Base-by-base conservation (phyloP, 768 basidiomycete species). In the Leccinum variicolor region DNA sequence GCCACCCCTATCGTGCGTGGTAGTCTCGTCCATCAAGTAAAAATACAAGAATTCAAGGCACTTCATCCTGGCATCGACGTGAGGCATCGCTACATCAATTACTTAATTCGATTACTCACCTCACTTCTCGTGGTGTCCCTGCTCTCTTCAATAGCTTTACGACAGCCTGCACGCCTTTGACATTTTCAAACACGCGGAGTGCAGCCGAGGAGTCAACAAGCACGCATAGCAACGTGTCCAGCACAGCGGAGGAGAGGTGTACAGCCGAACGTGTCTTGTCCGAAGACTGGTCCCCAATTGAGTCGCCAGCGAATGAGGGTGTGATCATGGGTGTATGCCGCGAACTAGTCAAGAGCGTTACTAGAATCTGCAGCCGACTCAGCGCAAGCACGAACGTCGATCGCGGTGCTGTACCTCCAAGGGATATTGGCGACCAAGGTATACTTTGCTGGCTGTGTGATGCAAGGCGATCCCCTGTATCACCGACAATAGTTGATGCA, bases 1-100 rank as follows among this genome's bases (percentile, higher is more conserved):
- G 29, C 49, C 46, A 10, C 53, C 60, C 45, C 50, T 56, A 4
- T 62, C 57, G 21, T 62, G 56, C 6, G 75, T 68, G 1, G 82
- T 41, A 41, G 41, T 84, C 68, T 97, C 94, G 58, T 95, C 94
- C 47, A 96, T 78, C 7, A 98, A 79, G 70, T 98, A 98, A 71
- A 95, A 97, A 72, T 96, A 96, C 15, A 98, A 75, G 65, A 97
- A 94, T 69, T 97, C 95, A 17, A 98, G 78, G 60, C 93, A 96
- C 76, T 96, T 96, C 90, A 97, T 96, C 64, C 94, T 96, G 64
- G 21, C 34, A 46, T 45, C 39, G 25, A 34, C 7, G 17, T 73
- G 34, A n/a, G 48, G 49, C 36, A 19, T 17, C 50, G 9, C 13
- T 33, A 26, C 47, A 11, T 23, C 17, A 8, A 15, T 43, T 4